Evolutionary conservation across 2,329 filamentous ascomycete genomes (phyloP).

Genomic region (Penicillium sp.): DNA sequence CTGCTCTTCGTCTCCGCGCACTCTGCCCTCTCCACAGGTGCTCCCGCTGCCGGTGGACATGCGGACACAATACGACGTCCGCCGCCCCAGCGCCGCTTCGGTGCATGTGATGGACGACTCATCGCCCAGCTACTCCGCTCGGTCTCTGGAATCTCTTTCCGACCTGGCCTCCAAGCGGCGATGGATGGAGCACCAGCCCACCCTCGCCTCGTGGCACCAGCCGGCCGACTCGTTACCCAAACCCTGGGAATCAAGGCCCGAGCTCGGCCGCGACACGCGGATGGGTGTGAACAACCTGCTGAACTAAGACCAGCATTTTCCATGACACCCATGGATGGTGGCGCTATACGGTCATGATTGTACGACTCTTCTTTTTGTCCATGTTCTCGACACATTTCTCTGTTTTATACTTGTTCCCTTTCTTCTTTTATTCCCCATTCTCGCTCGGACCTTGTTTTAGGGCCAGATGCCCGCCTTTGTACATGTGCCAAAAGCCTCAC

Average conservation of each 20-base stretch:
- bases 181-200: conserved; percentile 31
- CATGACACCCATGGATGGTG: no score
- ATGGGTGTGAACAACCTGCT: conserved; percentile 42
- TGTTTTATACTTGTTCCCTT: conserved; percentile 19
- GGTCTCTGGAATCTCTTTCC: conserved; percentile 24
- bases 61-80: conserved; percentile 39
- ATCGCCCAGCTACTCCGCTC: conserved; percentile 20
- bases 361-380: neutral
- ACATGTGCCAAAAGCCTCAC: conserved; percentile 22
- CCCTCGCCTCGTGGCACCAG: conserved; percentile 28
- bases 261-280: conserved; percentile 36
- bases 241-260: conserved; percentile 22
- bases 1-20: conserved; percentile 59
- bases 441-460: conserved; percentile 5
- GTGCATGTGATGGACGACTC: conserved; percentile 28
- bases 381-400: neutral
- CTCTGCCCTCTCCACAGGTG: conserved; percentile 41
- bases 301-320: conserved; percentile 28
- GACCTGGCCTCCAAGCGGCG: conserved; percentile 28
- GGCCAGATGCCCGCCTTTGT: conserved; percentile 15
- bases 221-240: conserved; percentile 27
- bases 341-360: no score
- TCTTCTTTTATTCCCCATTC: conserved; percentile 17
- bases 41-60: conserved; percentile 44
- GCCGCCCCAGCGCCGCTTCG: conserved; percentile 31